phyloP scores from a whole-genome alignment of 805 yeast species.

The Saturnispora silvae region DNA sequence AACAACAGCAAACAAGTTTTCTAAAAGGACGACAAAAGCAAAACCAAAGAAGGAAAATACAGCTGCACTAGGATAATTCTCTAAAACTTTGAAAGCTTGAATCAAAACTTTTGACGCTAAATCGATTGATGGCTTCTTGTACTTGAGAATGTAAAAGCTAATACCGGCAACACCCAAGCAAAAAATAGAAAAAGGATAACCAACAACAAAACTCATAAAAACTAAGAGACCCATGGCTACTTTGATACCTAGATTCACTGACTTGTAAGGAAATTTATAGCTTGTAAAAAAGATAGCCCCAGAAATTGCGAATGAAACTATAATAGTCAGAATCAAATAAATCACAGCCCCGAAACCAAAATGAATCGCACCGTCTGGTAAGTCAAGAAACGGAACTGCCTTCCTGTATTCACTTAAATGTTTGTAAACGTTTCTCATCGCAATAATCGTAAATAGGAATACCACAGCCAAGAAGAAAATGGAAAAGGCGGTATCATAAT shows the following conservation, averaged over 20 bases:
- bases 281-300: constrained; percentile 48
- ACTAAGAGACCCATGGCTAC: too few relatives aligned
- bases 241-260: constrained; percentile 61
- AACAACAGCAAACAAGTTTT: constrained; percentile 6
- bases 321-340: constrained; percentile 54
- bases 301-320: constrained; percentile 50
- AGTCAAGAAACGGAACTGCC: constrained; percentile 2
- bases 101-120: constrained; percentile 20
- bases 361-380: neutral
- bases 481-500: constrained; percentile 65
- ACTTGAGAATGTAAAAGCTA: constrained; percentile 42
- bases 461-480: constrained; percentile 17
- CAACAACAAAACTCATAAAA: constrained; percentile 57
- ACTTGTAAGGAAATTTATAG: constrained; percentile 50
- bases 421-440: constrained; percentile 8
- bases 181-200: constrained; percentile 33
- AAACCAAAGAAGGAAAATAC: constrained; percentile 30
- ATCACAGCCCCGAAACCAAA: constrained; percentile 29
- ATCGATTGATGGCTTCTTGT: constrained; percentile 16
- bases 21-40: constrained; percentile 5
- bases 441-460: constrained; percentile 2
- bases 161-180: constrained; percentile 39
- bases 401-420: constrained; percentile 3
- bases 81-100: constrained; percentile 64
- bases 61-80: constrained; percentile 56